Evolutionary conservation across 75 land plant species (phyloP), one percentile per base, ranked within the genome.

Genomic region (Pinus taeda): DNA sequence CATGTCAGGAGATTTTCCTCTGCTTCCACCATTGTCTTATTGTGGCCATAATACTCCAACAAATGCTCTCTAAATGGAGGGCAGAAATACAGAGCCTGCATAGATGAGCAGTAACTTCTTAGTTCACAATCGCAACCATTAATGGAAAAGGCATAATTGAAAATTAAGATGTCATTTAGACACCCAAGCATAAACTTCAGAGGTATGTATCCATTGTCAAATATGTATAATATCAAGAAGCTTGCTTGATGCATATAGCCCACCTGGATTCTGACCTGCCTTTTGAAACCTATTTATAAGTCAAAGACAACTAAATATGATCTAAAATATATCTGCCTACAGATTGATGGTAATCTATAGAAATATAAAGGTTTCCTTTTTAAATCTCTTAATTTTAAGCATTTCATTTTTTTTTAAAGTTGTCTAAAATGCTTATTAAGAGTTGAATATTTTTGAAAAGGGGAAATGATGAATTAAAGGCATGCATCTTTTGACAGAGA

Each of bases 21-120:
- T 30, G 90, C 77, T 71, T 94, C 99, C 49, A 66, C 89, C 18
- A 73, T 57, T 61, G 67, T 79, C 83, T 96, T 96, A 82, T 79
- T 96, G 36, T 88, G 89, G 76, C 86, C 39, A 76, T 88, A 91
- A 73, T 92, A 92, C 29, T 96, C 98, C 77, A 96, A 76, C 72
- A 96, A 75, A 36, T 95, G 95, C 29, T 96, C 99, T 58, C 99
- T 92, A 71, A 96, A 96, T 59, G 99, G 99, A 30, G 94, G 93
- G 86, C 99, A 94, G 82, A 95, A 96, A 77, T 96, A 96, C 26
- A 96, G 89, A 18, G 99, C 98, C 99, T 96, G 93, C 81, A 85
- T 18, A 78, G 3, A 88, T n/a, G 18, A 58, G 57, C 20, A 65
- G 49, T 49, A 21, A 69, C 14, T n/a, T 39, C 53, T 69, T n/a